Evolutionary conservation across 2,329 filamentous ascomycete species (phyloP).

Genomic region (Colletotrichum ledebouriae): DNA sequence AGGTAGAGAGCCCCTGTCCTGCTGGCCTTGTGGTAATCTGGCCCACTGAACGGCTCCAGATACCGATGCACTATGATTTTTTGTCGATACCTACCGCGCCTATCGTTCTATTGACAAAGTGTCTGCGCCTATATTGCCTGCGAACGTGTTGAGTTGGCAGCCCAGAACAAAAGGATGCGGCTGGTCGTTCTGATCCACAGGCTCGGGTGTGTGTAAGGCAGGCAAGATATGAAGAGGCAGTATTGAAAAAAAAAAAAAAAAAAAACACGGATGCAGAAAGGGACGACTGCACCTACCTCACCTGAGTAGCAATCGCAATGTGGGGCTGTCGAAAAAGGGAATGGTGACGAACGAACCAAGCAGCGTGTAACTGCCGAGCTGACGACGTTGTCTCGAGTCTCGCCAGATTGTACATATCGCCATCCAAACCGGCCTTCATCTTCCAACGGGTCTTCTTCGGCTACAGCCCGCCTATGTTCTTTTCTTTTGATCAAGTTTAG

Average conservation of each 20-base stretch:
- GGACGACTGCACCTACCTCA: too few species aligned
- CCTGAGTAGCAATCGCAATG: background rate
- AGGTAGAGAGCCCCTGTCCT: conserved; percentile 27
- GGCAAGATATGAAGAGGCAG: background rate
- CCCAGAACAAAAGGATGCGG: conserved; percentile 6
- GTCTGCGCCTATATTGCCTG: background rate
- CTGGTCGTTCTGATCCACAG: conserved; percentile 22
- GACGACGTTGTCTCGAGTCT: conserved; percentile 23
- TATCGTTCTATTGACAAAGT: too few species aligned
- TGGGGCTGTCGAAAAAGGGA: conserved; percentile 1
- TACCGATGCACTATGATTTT: conserved; percentile 29
- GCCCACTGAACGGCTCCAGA: conserved; percentile 21
- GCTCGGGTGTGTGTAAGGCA: background rate
- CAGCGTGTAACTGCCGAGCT: conserved; percentile 29
- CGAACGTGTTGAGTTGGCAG: background rate
- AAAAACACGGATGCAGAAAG: too few species aligned
- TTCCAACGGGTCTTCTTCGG: conserved; percentile 18
- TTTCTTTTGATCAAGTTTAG: conserved; percentile 13
- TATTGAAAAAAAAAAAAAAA: too few species aligned
- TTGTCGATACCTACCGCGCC: background rate
- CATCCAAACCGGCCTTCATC: conserved; percentile 4
- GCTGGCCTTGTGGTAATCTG: conserved; percentile 36
- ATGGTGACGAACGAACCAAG: conserved; percentile 19
- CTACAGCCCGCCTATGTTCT: conserved; percentile 6
- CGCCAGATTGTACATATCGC: background rate